A percentile compares a stretch with the other conserved stretches of the same genome.
These are phyloP conservation scores for grape (Vitis vinifera) DNA, from an alignment of 164 flowering plant species.

Conservation along the genomic window ASM3070453v1 NC_081819.1:16233001-16233500, in stretches of 20 bases:
- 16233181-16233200: too few species aligned
- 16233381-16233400: background rate
- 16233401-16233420: background rate
- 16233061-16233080: constrained; percentile 76
- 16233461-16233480: background rate
- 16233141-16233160: too few species aligned
- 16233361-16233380: background rate
- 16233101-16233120: background rate
- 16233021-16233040: constrained; percentile 71
- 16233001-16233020: constrained; percentile 77
- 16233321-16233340: too few species aligned
- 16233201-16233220: too few species aligned
- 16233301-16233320: background rate
- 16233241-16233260: too few species aligned
- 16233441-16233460: background rate
- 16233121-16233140: too few species aligned
- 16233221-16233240: too few species aligned
- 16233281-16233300: background rate
- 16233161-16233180: too few species aligned
- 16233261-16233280: background rate
- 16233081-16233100: constrained; percentile 72
- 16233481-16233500: background rate
- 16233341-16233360: too few species aligned
- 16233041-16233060: constrained; percentile 81
- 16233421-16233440: background rate